phyloP scores from a whole-genome alignment of 345 rosid genomes.

The Camelina laxa region DNA sequence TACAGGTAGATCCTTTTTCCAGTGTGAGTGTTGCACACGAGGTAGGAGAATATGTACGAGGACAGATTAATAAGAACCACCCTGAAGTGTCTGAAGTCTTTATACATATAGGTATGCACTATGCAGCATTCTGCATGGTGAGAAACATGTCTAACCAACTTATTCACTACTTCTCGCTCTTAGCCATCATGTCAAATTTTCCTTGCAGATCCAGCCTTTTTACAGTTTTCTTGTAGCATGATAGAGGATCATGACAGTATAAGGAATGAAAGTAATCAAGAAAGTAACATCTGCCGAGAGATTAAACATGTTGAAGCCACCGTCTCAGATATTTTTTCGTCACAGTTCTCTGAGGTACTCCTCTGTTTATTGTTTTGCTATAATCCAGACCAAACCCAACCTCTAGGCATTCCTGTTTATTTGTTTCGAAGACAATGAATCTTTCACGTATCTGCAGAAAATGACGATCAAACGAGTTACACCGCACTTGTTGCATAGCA shows the following conservation, averaged over 20 bases:
- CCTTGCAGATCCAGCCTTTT: constrained; percentile 71
- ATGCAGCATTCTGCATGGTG: constrained; percentile 26
- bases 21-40: constrained; percentile 93
- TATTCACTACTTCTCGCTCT: constrained; percentile 9
- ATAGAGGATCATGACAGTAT: constrained; percentile 44
- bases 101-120: constrained; percentile 92
- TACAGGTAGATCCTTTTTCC: constrained; percentile 84
- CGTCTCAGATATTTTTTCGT: constrained; percentile 50
- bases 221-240: constrained; percentile 45
- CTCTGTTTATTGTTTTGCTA: neutral
- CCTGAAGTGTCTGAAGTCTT: constrained; percentile 86
- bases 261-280: constrained; percentile 28
- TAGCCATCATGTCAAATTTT: constrained; percentile 17
- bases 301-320: constrained; percentile 59
- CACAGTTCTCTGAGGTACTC: constrained; percentile 63
- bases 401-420: constrained; percentile 14
- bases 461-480: constrained; percentile 67
- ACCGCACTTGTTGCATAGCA: constrained; percentile 68
- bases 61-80: constrained; percentile 64
- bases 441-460: constrained; percentile 52
- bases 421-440: neutral
- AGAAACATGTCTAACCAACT: constrained; percentile 17
- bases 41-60: constrained; percentile 82
- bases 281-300: constrained; percentile 39
- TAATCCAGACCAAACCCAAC: constrained; percentile 1